phyloP scores from a whole-genome alignment of 768 basidiomycete species.

The Leccinum sublutescens region DNA sequence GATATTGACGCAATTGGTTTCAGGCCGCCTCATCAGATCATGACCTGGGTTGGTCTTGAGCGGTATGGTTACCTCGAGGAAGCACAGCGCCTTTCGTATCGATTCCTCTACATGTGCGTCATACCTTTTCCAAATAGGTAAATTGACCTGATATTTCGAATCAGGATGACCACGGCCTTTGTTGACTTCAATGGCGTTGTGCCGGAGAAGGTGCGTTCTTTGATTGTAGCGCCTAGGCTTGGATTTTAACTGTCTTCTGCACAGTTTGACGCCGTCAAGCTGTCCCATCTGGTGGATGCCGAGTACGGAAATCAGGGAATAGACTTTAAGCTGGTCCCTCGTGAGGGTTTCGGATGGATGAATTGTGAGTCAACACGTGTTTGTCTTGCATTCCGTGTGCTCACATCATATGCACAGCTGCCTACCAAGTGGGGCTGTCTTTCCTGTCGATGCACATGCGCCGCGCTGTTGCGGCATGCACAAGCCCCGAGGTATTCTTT shows the following conservation, averaged over 20 bases:
- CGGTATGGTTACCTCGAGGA: conserved; percentile 95
- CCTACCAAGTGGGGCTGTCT: conserved; percentile 94
- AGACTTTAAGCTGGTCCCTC: conserved; percentile 96
- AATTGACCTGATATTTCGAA: neutral
- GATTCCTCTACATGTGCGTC: conserved; percentile 98
- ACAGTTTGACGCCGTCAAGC: conserved; percentile 92
- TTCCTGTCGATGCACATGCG: conserved; percentile 94
- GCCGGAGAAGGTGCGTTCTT: conserved; percentile 75
- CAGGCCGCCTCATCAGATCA: conserved; percentile 97
- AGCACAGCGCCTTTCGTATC: conserved; percentile 88
- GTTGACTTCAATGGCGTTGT: conserved; percentile 98
- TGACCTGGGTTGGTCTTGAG: conserved; percentile 96
- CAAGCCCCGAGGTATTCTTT: conserved; percentile 89
- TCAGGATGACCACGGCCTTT: conserved; percentile 89
- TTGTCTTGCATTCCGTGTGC: neutral
- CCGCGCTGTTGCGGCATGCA: conserved; percentile 92
- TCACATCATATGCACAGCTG: conserved; percentile 48
- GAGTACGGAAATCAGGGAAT: conserved; percentile 96
- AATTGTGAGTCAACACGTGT: conserved; percentile 56
- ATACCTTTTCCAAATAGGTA: neutral
- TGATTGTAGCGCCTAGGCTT: neutral
- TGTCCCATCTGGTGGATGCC: conserved; percentile 94
- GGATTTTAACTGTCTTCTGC: conserved; percentile 1
- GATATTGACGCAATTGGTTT: conserved; percentile 10
- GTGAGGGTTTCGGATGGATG: conserved; percentile 99